These are phyloP conservation scores for Talaromyces amestolkiae DNA, from an alignment of 2,329 filamentous ascomycete species.

Conservation along the genomic window DNA sequence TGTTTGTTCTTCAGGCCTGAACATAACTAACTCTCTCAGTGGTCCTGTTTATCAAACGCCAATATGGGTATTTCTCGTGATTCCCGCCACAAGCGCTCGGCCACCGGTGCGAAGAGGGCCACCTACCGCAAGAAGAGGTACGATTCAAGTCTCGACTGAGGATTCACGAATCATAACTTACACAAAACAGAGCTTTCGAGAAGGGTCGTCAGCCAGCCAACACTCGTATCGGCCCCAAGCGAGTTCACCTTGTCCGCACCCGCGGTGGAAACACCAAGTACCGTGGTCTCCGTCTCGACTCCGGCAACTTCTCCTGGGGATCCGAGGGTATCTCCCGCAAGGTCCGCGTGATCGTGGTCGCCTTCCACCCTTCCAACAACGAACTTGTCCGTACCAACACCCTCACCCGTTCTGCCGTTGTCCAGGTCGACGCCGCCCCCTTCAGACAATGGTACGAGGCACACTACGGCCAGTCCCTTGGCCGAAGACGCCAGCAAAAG, in stretches of 20 bases:
- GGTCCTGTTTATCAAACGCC: slow-evolving; percentile 64
- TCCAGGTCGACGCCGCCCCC: slow-evolving; percentile 97
- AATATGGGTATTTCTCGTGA: slow-evolving; percentile 99
- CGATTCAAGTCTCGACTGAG: slow-evolving; percentile 25
- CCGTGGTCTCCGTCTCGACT: slow-evolving; percentile 97
- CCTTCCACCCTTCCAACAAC: slow-evolving; percentile 99
- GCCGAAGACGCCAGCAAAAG: slow-evolving; percentile 89
- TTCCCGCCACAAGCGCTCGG: slow-evolving; percentile 99
- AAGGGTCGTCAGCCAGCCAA: slow-evolving; percentile 98
- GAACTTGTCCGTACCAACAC: slow-evolving; percentile 99
- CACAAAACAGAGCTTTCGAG: slow-evolving; percentile 94
- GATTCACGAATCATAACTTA: background rate
- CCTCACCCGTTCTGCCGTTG: slow-evolving; percentile 96
- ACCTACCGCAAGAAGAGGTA: slow-evolving; percentile 71
- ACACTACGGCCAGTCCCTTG: slow-evolving; percentile 90
- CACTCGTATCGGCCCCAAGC: slow-evolving; percentile 97
- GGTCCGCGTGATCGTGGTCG: slow-evolving; percentile 97
- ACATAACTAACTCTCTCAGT: slow-evolving; percentile 21
- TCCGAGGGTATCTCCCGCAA: slow-evolving; percentile 98
- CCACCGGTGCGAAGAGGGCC: slow-evolving; percentile 95
- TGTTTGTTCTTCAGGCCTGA: background rate
- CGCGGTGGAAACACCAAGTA: slow-evolving; percentile 99
- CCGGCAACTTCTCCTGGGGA: slow-evolving; percentile 99
- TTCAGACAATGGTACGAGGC: slow-evolving; percentile 99
- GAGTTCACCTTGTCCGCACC: slow-evolving; percentile 93